Conservation (phyloP, 2,329 filamentous ascomycete species). For the Trematosphaeria pertusa region DNA sequence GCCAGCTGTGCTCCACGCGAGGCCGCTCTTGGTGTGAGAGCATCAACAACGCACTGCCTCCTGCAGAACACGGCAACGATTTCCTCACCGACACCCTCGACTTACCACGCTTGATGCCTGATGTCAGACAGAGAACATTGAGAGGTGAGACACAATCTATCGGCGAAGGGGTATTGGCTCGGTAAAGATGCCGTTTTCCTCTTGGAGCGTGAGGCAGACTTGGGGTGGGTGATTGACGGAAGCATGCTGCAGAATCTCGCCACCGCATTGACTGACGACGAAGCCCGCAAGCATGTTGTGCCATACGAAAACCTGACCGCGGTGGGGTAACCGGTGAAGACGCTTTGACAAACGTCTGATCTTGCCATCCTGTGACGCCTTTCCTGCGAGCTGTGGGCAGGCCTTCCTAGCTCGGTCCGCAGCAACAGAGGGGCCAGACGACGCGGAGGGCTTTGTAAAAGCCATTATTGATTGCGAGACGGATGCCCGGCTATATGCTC, state of each 20-base stretch:
- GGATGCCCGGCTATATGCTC: slow-evolving; percentile 46
- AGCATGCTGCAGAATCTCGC: slow-evolving; percentile 25
- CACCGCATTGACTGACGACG: slow-evolving; percentile 30
- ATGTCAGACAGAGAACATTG: slow-evolving; percentile 23
- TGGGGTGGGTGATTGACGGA: slow-evolving; percentile 32
- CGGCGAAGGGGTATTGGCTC: slow-evolving; percentile 37
- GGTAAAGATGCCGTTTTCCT: slow-evolving; percentile 33
- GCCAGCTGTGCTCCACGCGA: slow-evolving; percentile 36
- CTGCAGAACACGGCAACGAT: slow-evolving; percentile 24
- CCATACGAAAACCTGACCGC: slow-evolving; percentile 30
- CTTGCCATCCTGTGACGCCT: slow-evolving; percentile 43
- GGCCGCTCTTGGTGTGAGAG: slow-evolving; percentile 30
- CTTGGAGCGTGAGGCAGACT: slow-evolving; percentile 37
- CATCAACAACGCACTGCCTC: slow-evolving; percentile 37
- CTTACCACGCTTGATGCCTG: slow-evolving; percentile 18
- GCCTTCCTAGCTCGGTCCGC: slow-evolving; percentile 38
- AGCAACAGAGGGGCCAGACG: slow-evolving; percentile 34
- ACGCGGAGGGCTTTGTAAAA: slow-evolving; percentile 40
- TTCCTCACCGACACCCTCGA: slow-evolving; percentile 24
- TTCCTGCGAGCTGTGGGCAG: slow-evolving; percentile 35
- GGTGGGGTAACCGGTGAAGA: slow-evolving; percentile 45
- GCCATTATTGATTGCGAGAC: slow-evolving; percentile 49
- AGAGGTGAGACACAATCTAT: slow-evolving; percentile 40
- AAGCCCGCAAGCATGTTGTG: slow-evolving; percentile 25
- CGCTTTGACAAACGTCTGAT: slow-evolving; percentile 37